Percentiles rank a stretch among this genome's conserved stretches.
Conservation (phyloP, 805 yeast species). For the Kodamaea jinghongensis region DNA sequence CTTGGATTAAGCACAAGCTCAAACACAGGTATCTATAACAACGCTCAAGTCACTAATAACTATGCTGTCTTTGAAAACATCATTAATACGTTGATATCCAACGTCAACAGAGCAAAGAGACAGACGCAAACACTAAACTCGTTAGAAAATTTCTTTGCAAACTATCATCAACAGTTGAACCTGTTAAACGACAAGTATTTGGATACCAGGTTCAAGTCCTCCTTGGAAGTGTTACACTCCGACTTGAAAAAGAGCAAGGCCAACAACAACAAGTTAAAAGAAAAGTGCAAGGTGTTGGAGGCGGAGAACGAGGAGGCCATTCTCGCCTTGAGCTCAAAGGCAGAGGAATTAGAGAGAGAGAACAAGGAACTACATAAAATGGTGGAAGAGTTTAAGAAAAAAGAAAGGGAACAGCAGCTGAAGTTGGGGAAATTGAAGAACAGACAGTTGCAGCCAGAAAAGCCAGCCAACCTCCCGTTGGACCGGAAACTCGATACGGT, state of each 20-base stretch:
- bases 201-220: slow-evolving; percentile 17
- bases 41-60: slow-evolving; percentile 59
- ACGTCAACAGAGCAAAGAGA: slow-evolving; percentile 55
- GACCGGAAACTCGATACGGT: too few species aligned
- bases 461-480: too few species aligned
- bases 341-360: slow-evolving; percentile 11
- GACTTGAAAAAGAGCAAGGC: slow-evolving; percentile 18
- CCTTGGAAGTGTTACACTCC: slow-evolving; percentile 12
- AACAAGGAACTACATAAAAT: slow-evolving; percentile 1
- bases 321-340: slow-evolving; percentile 5
- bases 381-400: not conserved
- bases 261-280: slow-evolving; percentile 14
- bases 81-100: slow-evolving; percentile 51
- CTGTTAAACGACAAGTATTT: slow-evolving; percentile 26
- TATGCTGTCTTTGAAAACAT: slow-evolving; percentile 54
- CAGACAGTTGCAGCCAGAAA: too few species aligned
- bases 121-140: slow-evolving; percentile 56
- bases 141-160: slow-evolving; percentile 51
- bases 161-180: slow-evolving; percentile 38
- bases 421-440: not conserved
- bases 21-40: slow-evolving; percentile 55
- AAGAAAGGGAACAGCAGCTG: slow-evolving; percentile 2
- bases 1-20: slow-evolving; percentile 47
- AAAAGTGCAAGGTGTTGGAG: slow-evolving; percentile 13
- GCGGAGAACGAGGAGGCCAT: slow-evolving; percentile 6